phyloP scores from a whole-genome alignment of 2,329 filamentous ascomycete genomes.

The Sphaerulina musiva region DNA sequence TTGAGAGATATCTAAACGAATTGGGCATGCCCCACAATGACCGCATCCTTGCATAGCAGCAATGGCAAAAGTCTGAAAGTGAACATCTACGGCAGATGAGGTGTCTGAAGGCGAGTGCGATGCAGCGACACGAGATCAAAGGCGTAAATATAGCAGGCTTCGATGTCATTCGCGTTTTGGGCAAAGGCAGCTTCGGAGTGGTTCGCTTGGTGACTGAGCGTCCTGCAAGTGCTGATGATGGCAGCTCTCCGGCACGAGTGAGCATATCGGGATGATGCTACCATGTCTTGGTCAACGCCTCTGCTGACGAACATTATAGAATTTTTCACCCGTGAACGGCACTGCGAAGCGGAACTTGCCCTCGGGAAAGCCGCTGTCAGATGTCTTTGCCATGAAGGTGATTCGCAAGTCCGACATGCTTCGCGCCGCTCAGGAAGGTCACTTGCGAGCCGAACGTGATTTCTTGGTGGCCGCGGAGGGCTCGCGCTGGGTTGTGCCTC shows the following conservation, averaged over 20 bases:
- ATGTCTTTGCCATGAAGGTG: conserved; percentile 93
- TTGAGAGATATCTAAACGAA: conserved; percentile 59
- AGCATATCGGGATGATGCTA: not conserved
- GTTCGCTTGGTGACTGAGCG: conserved; percentile 73
- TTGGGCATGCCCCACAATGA: conserved; percentile 53
- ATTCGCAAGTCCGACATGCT: conserved; percentile 94
- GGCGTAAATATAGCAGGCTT: conserved; percentile 59
- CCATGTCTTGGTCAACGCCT: not conserved
- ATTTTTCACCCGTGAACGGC: conserved; percentile 23
- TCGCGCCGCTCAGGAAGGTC: conserved; percentile 82
- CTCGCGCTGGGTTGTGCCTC: conserved; percentile 83
- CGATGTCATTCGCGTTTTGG: conserved; percentile 72
- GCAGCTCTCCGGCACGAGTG: not conserved
- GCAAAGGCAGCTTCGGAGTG: conserved; percentile 91
- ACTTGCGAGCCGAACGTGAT: conserved; percentile 83
- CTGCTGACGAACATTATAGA: not conserved
- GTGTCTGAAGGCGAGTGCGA: conserved; percentile 58
- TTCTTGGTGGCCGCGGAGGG: conserved; percentile 83
- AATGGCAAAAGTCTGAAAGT: conserved; percentile 62
- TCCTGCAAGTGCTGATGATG: not conserved
- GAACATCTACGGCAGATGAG: conserved; percentile 68
- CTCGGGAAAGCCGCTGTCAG: conserved; percentile 37
- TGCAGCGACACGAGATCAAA: conserved; percentile 43
- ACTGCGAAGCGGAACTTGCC: conserved; percentile 26
- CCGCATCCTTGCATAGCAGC: conserved; percentile 46